phyloP scores from a whole-genome alignment of 139 green algal species.

The Coelastrella sp. region DNA sequence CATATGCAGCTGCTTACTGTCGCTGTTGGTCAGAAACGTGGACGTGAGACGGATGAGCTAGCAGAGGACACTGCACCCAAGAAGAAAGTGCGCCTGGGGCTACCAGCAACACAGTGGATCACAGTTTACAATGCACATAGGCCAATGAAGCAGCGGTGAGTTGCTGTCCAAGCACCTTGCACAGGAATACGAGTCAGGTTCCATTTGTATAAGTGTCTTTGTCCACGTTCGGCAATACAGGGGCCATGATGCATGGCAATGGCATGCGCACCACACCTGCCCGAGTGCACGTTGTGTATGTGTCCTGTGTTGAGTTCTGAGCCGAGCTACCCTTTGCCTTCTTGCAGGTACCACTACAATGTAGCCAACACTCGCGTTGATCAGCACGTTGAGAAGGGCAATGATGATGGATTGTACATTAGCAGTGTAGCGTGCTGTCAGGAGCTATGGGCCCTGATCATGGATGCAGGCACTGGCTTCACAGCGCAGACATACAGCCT shows the following conservation, averaged over 20 bases:
- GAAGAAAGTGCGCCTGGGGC: constrained; percentile 95
- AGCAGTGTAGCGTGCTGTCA: constrained; percentile 95
- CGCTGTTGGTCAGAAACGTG: constrained; percentile 96
- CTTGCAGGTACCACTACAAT: constrained; percentile 98
- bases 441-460: constrained; percentile 59
- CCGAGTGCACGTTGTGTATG: too few species aligned
- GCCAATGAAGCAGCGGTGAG: constrained; percentile 98
- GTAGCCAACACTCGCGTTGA: constrained; percentile 95
- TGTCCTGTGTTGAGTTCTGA: too few species aligned
- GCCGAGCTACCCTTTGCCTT: too few species aligned
- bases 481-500: constrained; percentile 90
- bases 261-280: too few species aligned
- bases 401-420: constrained; percentile 98
- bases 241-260: too few species aligned
- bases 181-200: too few species aligned
- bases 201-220: too few species aligned
- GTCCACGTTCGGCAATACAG: too few species aligned
- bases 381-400: constrained; percentile 97
- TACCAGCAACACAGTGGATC: constrained; percentile 99
- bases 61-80: constrained; percentile 85
- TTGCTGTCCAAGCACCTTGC: too few species aligned
- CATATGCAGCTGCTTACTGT: not conserved
- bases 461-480: constrained; percentile 92
- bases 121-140: constrained; percentile 98
- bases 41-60: constrained; percentile 73